A percentile compares a stretch with the other conserved stretches of the same genome.
These are phyloP conservation scores for Xylariaceae sp. DNA, from an alignment of 2,329 filamentous ascomycete species.

Conservation along the genomic window DNA sequence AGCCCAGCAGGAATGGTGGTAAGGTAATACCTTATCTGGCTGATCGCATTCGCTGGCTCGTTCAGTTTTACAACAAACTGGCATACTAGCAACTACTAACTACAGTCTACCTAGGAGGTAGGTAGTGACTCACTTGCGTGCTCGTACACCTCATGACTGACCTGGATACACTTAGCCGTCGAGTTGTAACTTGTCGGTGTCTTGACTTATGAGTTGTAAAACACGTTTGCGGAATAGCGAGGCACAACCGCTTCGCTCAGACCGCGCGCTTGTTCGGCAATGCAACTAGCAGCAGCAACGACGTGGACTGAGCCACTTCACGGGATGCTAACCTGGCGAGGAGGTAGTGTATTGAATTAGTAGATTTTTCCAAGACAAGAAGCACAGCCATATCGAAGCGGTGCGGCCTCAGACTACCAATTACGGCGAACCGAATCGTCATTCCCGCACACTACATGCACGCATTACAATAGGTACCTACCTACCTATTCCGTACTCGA, in stretches of 20 bases:
- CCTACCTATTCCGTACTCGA: too few species aligned
- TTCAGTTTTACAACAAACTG: neutral
- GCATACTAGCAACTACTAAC: neutral
- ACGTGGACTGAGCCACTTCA: slow-evolving; percentile 12
- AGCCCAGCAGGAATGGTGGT: neutral
- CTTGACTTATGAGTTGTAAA: neutral
- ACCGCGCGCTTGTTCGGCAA: slow-evolving; percentile 12
- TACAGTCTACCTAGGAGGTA: neutral
- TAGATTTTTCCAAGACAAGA: too few species aligned
- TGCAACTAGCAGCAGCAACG: neutral
- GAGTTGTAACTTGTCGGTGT: neutral
- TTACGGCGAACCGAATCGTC: neutral
- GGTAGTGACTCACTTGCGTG: too few species aligned
- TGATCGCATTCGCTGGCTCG: neutral
- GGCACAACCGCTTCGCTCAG: slow-evolving; percentile 2
- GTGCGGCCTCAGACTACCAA: slow-evolving; percentile 13
- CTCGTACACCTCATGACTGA: too few species aligned
- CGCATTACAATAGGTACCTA: neutral
- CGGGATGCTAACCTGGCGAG: neutral
- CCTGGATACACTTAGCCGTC: too few species aligned
- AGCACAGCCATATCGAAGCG: neutral
- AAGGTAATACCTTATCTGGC: neutral
- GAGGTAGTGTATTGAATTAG: slow-evolving; percentile 5
- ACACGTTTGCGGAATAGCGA: slow-evolving; percentile 1
- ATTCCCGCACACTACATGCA: neutral